These are phyloP conservation scores for Saccharomyces hybrid DNA, from an alignment of 1,139 yeast genomes.

Conservation along the genomic window DNA sequence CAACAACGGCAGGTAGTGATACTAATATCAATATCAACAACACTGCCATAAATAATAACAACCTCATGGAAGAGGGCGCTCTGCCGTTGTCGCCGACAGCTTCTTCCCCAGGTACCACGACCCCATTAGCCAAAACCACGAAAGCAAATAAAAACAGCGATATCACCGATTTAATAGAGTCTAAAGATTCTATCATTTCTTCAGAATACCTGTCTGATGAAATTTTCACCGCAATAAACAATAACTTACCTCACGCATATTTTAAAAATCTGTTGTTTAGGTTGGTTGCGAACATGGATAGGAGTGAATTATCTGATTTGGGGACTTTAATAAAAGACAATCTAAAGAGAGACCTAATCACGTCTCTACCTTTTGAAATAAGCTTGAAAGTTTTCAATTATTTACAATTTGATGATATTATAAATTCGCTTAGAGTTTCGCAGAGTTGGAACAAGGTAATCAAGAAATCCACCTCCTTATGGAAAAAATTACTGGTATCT, in stretches of 20 bases:
- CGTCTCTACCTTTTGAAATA: slow-evolving; percentile 71
- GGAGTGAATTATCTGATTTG: slow-evolving; percentile 64
- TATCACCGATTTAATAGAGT: slow-evolving; percentile 2
- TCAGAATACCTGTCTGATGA: slow-evolving; percentile 8
- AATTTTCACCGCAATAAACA: slow-evolving; percentile 12
- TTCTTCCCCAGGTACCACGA: slow-evolving; percentile 18
- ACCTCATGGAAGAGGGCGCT: slow-evolving; percentile 16
- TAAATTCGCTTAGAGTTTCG: slow-evolving; percentile 59
- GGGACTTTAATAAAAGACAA: slow-evolving; percentile 51
- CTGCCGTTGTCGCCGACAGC: slow-evolving; percentile 28
- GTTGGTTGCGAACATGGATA: slow-evolving; percentile 56
- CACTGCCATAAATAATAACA: neutral
- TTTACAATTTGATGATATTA: slow-evolving; percentile 58
- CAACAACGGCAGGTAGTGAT: neutral
- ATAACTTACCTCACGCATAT: slow-evolving; percentile 14
- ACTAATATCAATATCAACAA: neutral
- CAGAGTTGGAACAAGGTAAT: slow-evolving; percentile 61
- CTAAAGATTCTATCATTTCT: slow-evolving; percentile 6
- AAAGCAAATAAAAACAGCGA: slow-evolving; percentile 3
- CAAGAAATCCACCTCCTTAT: slow-evolving; percentile 49
- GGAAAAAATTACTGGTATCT: slow-evolving; percentile 49
- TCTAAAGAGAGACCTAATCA: slow-evolving; percentile 65
- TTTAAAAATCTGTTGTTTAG: slow-evolving; percentile 44
- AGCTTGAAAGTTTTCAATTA: slow-evolving; percentile 58
- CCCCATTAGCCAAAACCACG: slow-evolving; percentile 9